Base-by-base conservation (phyloP, 176 grass and related monocot species). In the Rhipidocladum racemiflorum region DNA sequence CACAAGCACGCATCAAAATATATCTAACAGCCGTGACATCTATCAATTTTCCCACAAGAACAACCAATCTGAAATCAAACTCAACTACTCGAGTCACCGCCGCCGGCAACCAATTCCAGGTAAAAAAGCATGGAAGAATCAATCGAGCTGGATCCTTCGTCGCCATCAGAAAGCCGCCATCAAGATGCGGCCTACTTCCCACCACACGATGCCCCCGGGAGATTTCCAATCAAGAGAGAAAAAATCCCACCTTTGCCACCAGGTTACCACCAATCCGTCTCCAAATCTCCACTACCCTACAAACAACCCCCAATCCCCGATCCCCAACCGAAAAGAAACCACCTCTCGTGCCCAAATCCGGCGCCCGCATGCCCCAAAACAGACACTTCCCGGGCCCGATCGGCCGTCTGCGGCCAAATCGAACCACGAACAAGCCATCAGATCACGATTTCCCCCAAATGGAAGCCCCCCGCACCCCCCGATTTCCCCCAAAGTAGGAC, bases 201-300 rank as follows among this genome's bases (percentile, higher is more conserved):
- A 80, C 35, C 61, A 74, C 49, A 75, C 57, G 81, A 84, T 91
- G 49, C 38, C 65, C 63, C 30, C 24, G 9, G 46, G 18, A 27
- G 56, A 88, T 87, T 89, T 84, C 62, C 18, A 62, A 74, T n/a
- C 36, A 21, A 70, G 23, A 39, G 36, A 13, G 4, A 23, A 59
- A 84, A 92, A 86, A 68, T 55, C 68, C 20, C 18, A 28, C 18
- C 72, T 83, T 88, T 70, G 23, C 66, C 64, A 68, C 76, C 75
- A 68, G 85, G 69, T 76, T 76, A 82, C 65, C 77, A 21, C 35
- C 75, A 65, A 70, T 82, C 74, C 13, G 42, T 14, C 46, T 25
- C 66, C 79, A 78, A 87, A 87, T 83, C 65, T 20, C 27, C 71
- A 16, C n/a, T 8, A 27, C 3, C 34, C 65, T 10, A 78, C 38